Conservation (phyloP, 306 rosid genomes). For the Malus orientalis region DNA sequence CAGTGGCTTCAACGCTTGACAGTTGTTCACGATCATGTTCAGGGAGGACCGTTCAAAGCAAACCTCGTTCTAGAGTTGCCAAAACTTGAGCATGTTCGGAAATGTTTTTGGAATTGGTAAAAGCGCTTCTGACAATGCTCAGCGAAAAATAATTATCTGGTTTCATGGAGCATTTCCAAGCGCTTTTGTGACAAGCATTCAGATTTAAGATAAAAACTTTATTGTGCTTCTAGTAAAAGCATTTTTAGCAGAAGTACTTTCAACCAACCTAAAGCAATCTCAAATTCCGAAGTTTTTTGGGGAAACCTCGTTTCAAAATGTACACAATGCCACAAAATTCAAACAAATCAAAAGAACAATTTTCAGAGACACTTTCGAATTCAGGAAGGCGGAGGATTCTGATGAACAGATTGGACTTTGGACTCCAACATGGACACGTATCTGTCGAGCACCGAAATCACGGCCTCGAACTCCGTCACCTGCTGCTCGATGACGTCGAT, state of each 20-base stretch:
- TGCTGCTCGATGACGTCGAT: conserved; percentile 73
- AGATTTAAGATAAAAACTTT: too few species aligned
- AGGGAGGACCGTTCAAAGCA: background rate
- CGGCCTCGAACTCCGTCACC: conserved; percentile 84
- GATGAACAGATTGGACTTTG: conserved; percentile 42
- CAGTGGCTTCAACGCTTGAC: background rate
- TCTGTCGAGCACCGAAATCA: conserved; percentile 72
- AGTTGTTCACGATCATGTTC: background rate
- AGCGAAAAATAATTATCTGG: too few species aligned
- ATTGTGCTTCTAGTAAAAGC: too few species aligned
- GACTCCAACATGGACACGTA: conserved; percentile 63
- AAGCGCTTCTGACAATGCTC: too few species aligned
- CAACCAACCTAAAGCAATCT: too few species aligned
- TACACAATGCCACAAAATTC: background rate
- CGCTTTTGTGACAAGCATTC: too few species aligned
- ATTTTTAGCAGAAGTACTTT: too few species aligned
- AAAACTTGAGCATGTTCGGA: background rate
- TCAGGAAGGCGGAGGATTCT: conserved; percentile 27
- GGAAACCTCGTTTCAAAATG: too few species aligned
- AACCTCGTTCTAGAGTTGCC: background rate
- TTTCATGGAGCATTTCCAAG: background rate
- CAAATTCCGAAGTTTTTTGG: too few species aligned
- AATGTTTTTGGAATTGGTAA: too few species aligned
- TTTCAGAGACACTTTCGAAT: background rate
- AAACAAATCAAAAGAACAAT: background rate